Conservation (phyloP, 306 rosid species). For the Lotus japonicus region DNA sequence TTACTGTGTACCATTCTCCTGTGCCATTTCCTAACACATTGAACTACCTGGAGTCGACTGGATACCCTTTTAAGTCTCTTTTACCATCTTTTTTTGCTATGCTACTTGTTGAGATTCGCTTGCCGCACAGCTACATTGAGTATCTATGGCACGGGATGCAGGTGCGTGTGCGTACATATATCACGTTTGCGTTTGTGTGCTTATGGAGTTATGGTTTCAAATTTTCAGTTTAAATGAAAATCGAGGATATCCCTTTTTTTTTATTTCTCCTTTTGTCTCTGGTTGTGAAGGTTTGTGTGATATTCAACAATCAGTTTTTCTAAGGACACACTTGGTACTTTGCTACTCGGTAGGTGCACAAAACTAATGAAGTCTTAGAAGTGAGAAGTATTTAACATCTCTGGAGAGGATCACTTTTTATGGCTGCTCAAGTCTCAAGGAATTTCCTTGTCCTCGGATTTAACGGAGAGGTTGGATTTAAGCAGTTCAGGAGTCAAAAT, state of each 20-base stretch:
- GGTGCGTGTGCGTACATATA: neutral
- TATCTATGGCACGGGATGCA: constrained; percentile 8
- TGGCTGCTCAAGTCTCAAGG: neutral
- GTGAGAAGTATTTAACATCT: neutral
- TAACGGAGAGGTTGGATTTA: too few relatives aligned
- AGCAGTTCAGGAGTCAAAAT: too few relatives aligned
- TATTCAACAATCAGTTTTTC: neutral
- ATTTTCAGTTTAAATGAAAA: neutral
- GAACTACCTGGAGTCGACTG: constrained; percentile 1
- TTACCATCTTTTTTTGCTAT: neutral
- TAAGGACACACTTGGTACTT: neutral
- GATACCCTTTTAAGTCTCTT: neutral
- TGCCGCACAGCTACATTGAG: neutral
- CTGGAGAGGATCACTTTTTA: neutral
- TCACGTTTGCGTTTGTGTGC: too few relatives aligned
- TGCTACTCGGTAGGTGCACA: neutral
- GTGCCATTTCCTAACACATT: neutral
- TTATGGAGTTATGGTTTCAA: neutral
- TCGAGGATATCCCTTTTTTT: too few relatives aligned
- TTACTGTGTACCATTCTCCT: too few relatives aligned
- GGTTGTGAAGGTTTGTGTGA: too few relatives aligned
- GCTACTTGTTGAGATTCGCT: neutral
- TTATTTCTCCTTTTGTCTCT: too few relatives aligned
- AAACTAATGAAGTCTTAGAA: neutral
- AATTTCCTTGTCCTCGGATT: too few relatives aligned